Conservation (phyloP, 2,329 filamentous ascomycete species). For the Claviceps capensis region DNA sequence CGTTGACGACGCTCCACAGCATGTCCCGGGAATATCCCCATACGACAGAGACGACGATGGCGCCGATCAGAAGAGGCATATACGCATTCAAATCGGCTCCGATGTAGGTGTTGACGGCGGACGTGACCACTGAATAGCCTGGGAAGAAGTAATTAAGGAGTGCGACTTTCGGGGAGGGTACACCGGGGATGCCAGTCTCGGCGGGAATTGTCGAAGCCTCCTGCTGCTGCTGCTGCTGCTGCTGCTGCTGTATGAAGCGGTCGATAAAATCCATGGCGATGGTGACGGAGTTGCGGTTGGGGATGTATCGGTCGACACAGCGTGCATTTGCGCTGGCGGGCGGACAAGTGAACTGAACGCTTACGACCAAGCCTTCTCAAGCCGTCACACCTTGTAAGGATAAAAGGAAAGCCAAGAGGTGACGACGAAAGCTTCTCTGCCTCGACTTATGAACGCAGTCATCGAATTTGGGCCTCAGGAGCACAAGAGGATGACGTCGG, state of each 20-base stretch:
- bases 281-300: not conserved
- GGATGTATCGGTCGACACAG: not conserved
- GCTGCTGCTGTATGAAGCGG: not conserved
- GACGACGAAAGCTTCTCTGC: not conserved
- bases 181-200: constrained; percentile 4
- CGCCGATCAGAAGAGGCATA: constrained; percentile 40
- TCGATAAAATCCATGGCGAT: constrained; percentile 6
- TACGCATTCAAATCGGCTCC: constrained; percentile 50
- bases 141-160: constrained; percentile 52
- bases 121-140: constrained; percentile 45
- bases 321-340: not conserved
- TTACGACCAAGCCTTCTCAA: not conserved
- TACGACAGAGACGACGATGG: constrained; percentile 33
- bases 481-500: not conserved
- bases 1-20: constrained; percentile 32
- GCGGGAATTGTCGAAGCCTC: constrained; percentile 8
- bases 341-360: not conserved
- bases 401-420: not conserved
- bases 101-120: constrained; percentile 39
- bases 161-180: constrained; percentile 24
- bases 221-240: not conserved
- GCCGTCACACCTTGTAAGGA: not conserved
- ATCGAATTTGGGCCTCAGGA: not conserved
- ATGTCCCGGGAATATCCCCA: constrained; percentile 39
- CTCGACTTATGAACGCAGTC: not conserved